These are phyloP conservation scores for Termitomyces sp. DNA, from an alignment of 1,284 basidiomycete genomes.

Conservation along the genomic window DNA sequence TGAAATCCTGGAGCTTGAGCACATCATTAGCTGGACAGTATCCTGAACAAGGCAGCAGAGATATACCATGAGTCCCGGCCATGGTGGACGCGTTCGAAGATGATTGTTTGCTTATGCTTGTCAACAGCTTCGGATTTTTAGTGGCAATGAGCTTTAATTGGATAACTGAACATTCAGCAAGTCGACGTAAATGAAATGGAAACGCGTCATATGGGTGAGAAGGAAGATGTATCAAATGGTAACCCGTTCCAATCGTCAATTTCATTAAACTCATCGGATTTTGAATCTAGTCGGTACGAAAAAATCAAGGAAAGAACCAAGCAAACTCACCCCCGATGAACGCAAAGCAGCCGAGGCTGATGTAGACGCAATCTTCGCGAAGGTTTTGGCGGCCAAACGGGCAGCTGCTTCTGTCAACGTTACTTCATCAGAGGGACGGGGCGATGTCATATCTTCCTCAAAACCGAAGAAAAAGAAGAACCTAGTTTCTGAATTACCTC, in stretches of 20 bases:
- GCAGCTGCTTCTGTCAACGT: neutral
- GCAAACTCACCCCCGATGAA: slow-evolving; percentile 8
- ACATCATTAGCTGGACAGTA: slow-evolving; percentile 7
- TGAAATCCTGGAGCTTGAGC: slow-evolving; percentile 66
- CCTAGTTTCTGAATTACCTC: neutral
- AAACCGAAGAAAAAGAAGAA: slow-evolving; percentile 7
- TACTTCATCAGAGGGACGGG: neutral
- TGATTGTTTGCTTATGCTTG: slow-evolving; percentile 13
- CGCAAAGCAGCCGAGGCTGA: slow-evolving; percentile 14
- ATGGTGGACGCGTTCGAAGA: slow-evolving; percentile 21
- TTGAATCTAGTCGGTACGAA: slow-evolving; percentile 4
- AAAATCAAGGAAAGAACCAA: slow-evolving; percentile 5
- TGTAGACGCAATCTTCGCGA: slow-evolving; percentile 11
- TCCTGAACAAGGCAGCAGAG: slow-evolving; percentile 7
- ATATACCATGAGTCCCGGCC: slow-evolving; percentile 33
- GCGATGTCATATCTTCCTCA: neutral
- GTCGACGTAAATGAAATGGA: neutral
- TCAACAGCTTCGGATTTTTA: slow-evolving; percentile 7
- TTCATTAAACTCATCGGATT: neutral
- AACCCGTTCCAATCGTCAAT: neutral
- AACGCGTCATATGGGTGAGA: neutral
- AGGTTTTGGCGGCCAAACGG: slow-evolving; percentile 16
- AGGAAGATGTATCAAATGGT: neutral
- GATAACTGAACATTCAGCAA: neutral
- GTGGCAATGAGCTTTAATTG: slow-evolving; percentile 1